phyloP scores from a whole-genome alignment of 1,284 basidiomycete genomes.

The Puccinia triticina region DNA sequence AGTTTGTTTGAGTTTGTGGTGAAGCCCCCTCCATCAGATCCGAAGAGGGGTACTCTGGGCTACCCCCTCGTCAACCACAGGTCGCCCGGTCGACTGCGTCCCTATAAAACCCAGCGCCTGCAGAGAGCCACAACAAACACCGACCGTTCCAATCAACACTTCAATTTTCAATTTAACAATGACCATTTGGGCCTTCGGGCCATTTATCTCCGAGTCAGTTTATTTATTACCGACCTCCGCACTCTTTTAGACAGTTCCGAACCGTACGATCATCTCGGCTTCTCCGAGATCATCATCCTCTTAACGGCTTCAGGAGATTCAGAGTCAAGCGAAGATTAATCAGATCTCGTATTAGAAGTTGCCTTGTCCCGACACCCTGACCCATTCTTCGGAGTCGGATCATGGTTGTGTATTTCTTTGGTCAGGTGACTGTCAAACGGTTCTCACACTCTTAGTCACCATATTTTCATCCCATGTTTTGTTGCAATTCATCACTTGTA shows the following conservation, averaged over 20 bases:
- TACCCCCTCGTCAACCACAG: no score
- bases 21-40: no score
- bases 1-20: no score
- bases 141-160: not conserved
- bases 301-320: slow-evolving; percentile 8
- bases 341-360: slow-evolving; percentile 21
- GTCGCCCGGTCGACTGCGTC: not conserved
- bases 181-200: no score
- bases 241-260: slow-evolving; percentile 23
- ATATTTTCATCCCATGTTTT: no score
- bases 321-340: slow-evolving; percentile 6
- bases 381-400: not conserved
- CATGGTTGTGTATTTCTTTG: not conserved
- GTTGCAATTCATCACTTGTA: no score
- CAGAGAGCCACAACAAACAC: no score
- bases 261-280: not conserved
- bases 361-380: not conserved
- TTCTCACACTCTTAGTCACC: not conserved
- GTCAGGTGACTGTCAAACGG: slow-evolving; percentile 4
- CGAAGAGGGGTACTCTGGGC: no score
- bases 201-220: no score
- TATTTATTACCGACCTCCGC: not conserved
- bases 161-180: no score
- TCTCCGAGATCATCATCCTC: no score
- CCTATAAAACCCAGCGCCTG: not conserved